A percentile compares a stretch with the other conserved stretches of the same genome.
Evolutionary conservation across 768 basidiomycete species (phyloP).

Genomic region (Boletus fagicola): DNA sequence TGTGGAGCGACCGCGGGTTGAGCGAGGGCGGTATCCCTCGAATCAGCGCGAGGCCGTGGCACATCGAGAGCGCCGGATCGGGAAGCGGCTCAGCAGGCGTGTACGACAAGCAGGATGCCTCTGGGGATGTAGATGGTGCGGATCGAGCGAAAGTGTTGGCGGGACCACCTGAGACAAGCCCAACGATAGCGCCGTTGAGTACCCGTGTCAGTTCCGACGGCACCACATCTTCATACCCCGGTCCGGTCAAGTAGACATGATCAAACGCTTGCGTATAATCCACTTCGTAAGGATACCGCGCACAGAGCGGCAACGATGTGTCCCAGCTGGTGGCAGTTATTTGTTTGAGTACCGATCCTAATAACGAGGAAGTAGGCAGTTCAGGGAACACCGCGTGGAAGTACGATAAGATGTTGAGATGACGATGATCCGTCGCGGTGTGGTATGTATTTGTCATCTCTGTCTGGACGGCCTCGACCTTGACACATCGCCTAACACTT

Average conservation of each 20-base stretch:
- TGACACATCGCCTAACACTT: not conserved
- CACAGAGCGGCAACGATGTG: slow-evolving; percentile 63
- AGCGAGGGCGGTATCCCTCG: slow-evolving; percentile 42
- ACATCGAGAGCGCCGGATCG: slow-evolving; percentile 56
- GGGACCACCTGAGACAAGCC: slow-evolving; percentile 46
- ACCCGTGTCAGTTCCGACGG: slow-evolving; percentile 65
- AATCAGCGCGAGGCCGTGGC: slow-evolving; percentile 76
- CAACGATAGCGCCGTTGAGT: slow-evolving; percentile 80
- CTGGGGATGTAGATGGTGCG: not conserved
- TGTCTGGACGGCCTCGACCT: slow-evolving; percentile 47
- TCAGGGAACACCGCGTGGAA: slow-evolving; percentile 54
- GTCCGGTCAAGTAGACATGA: slow-evolving; percentile 63
- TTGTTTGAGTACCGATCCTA: slow-evolving; percentile 29
- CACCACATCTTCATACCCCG: slow-evolving; percentile 78
- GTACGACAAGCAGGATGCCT: slow-evolving; percentile 48
- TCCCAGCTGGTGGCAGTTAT: slow-evolving; percentile 57
- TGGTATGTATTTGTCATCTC: slow-evolving; percentile 26
- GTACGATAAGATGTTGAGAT: slow-evolving; percentile 71
- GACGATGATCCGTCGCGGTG: slow-evolving; percentile 63
- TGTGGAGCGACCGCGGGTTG: slow-evolving; percentile 27
- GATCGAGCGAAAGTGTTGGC: not conserved
- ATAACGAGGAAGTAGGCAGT: slow-evolving; percentile 24
- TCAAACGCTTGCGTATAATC: slow-evolving; percentile 56
- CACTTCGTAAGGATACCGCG: slow-evolving; percentile 70
- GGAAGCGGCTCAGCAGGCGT: slow-evolving; percentile 54